phyloP scores from a whole-genome alignment of 2,329 filamentous ascomycete genomes.

The Ophiostoma triangulosporum region DNA sequence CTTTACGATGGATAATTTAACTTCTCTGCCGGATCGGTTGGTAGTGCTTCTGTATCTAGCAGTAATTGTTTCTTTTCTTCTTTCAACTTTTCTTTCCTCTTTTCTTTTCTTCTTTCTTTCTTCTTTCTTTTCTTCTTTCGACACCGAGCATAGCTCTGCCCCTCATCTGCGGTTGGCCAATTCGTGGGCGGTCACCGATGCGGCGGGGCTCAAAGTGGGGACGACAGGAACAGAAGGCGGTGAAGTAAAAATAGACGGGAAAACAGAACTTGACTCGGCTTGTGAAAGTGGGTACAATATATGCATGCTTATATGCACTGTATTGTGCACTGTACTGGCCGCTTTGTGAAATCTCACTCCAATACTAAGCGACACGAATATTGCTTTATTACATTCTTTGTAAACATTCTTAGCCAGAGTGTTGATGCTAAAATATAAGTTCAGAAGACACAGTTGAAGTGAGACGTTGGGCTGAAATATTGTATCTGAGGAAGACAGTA shows the following conservation, averaged over 20 bases:
- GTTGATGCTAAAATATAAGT: no score
- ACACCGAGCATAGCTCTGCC: constrained; percentile 1
- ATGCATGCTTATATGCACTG: neutral
- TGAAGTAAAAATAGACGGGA: neutral
- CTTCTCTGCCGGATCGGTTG: no score
- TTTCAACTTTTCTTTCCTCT: neutral
- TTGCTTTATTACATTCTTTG: no score
- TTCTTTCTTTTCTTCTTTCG: neutral
- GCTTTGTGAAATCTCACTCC: no score
- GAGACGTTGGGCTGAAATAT: no score
- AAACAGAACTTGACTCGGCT: neutral
- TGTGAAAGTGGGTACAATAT: neutral
- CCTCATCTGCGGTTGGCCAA: constrained; percentile 10
- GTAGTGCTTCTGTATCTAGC: no score
- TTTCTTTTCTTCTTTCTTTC: neutral
- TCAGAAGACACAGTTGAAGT: no score
- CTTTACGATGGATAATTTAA: no score
- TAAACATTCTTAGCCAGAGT: no score
- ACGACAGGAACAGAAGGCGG: constrained; percentile 3
- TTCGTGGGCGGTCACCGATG: neutral
- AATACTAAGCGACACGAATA: no score
- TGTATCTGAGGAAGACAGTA: no score
- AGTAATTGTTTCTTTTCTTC: no score
- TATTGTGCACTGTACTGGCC: neutral
- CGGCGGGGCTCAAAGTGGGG: neutral